Percentiles rank a stretch among this genome's conserved stretches.
phyloP scores from a whole-genome alignment of 2,329 filamentous ascomycete species.

The Hymenoscyphus repandus region DNA sequence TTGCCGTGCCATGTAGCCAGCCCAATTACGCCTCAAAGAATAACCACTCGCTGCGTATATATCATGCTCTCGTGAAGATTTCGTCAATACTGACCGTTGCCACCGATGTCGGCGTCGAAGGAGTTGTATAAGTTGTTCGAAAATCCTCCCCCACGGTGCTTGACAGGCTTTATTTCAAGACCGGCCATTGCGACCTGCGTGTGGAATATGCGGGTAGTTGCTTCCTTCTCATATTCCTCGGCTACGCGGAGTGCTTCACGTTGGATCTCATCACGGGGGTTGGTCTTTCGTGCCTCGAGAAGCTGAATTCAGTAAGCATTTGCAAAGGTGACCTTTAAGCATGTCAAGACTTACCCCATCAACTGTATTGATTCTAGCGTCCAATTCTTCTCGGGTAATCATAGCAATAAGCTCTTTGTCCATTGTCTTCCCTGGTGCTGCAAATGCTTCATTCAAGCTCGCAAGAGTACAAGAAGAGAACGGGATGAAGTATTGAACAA shows the following conservation, averaged over 20 bases:
- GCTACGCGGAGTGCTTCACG: slow-evolving; percentile 62
- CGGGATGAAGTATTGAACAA: slow-evolving; percentile 85
- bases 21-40: no score
- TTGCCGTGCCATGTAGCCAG: no score
- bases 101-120: not conserved
- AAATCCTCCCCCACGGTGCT: slow-evolving; percentile 3
- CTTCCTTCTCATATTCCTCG: slow-evolving; percentile 66
- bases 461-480: slow-evolving; percentile 82
- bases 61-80: not conserved
- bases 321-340: not conserved
- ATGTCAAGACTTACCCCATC: slow-evolving; percentile 51
- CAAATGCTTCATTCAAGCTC: slow-evolving; percentile 74
- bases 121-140: not conserved
- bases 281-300: slow-evolving; percentile 64
- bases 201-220: slow-evolving; percentile 69
- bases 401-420: slow-evolving; percentile 71
- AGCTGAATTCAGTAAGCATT: slow-evolving; percentile 41
- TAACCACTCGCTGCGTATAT: not conserved
- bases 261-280: slow-evolving; percentile 67
- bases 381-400: slow-evolving; percentile 66
- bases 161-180: slow-evolving; percentile 52
- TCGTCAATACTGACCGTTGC: not conserved
- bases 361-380: slow-evolving; percentile 80
- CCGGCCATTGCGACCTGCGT: slow-evolving; percentile 72
- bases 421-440: slow-evolving; percentile 54